Conservation (phyloP, 1,284 basidiomycete species). For the Irpex sp. region DNA sequence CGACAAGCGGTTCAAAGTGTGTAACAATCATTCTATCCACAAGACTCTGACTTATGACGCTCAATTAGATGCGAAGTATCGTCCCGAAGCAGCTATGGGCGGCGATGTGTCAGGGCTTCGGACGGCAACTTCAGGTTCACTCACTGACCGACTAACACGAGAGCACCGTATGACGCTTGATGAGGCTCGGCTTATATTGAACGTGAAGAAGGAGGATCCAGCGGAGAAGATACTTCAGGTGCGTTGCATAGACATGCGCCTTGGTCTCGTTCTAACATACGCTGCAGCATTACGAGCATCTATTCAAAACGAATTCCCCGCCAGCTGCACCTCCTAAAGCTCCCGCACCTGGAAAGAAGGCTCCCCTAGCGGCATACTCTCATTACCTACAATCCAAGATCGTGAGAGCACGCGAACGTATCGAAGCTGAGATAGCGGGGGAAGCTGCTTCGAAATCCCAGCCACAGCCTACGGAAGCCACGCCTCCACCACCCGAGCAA, state of each 20-base stretch:
- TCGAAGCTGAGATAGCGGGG: conserved; percentile 73
- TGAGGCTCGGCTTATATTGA: conserved; percentile 93
- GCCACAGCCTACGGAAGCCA: conserved; percentile 29
- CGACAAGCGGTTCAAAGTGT: conserved; percentile 91
- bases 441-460: conserved; percentile 19
- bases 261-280: background rate
- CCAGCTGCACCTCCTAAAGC: conserved; percentile 54
- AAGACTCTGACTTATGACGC: background rate
- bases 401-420: conserved; percentile 88
- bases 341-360: conserved; percentile 30
- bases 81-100: conserved; percentile 58
- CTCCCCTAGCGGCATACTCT: conserved; percentile 55
- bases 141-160: conserved; percentile 75
- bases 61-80: conserved; percentile 67
- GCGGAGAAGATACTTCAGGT: conserved; percentile 76
- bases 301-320: conserved; percentile 87
- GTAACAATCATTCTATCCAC: conserved; percentile 26
- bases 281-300: conserved; percentile 83
- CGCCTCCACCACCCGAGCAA: conserved; percentile 4
- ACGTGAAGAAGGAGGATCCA: conserved; percentile 76
- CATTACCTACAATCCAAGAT: conserved; percentile 98
- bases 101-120: conserved; percentile 70
- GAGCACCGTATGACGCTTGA: conserved; percentile 93
- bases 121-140: conserved; percentile 68
- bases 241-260: conserved; percentile 23